These are phyloP conservation scores for Pleurotus eryngii DNA, from an alignment of 768 basidiomycete species.

Conservation along the genomic window DNA sequence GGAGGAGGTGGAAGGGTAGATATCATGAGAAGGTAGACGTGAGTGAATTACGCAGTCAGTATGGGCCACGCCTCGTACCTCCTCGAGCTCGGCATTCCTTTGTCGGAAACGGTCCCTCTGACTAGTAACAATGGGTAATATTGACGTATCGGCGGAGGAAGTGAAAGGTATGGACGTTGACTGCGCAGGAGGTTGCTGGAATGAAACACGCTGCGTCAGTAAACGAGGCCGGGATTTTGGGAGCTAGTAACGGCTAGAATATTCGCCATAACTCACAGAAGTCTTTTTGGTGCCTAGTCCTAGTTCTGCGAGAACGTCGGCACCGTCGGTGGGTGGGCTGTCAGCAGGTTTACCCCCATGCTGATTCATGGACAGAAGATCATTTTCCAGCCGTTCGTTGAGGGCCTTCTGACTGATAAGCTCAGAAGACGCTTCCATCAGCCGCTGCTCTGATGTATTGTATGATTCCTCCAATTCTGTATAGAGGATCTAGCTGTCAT, in stretches of 20 bases:
- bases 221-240: too few species aligned
- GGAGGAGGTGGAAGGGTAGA: neutral
- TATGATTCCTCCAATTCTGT: conserved; percentile 76
- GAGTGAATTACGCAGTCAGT: neutral
- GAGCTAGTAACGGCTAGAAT: too few species aligned
- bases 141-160: conserved; percentile 83
- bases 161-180: conserved; percentile 69
- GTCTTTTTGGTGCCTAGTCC: conserved; percentile 59
- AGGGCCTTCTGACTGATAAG: conserved; percentile 74
- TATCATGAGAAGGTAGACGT: conserved; percentile 10
- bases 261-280: conserved; percentile 26
- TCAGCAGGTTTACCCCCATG: conserved; percentile 34
- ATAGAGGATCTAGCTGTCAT: conserved; percentile 62
- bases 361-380: conserved; percentile 79
- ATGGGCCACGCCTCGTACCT: conserved; percentile 41
- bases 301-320: conserved; percentile 69
- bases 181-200: conserved; percentile 35
- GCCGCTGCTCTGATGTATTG: conserved; percentile 50
- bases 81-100: conserved; percentile 95
- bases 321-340: conserved; percentile 22
- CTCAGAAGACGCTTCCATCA: conserved; percentile 58
- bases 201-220: too few species aligned
- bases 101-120: conserved; percentile 98
- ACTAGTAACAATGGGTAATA: conserved; percentile 96
- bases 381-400: conserved; percentile 90